These are phyloP conservation scores for Lathyrus tuberosus DNA, from an alignment of 306 rosid species.

Conservation along the genomic window DNA sequence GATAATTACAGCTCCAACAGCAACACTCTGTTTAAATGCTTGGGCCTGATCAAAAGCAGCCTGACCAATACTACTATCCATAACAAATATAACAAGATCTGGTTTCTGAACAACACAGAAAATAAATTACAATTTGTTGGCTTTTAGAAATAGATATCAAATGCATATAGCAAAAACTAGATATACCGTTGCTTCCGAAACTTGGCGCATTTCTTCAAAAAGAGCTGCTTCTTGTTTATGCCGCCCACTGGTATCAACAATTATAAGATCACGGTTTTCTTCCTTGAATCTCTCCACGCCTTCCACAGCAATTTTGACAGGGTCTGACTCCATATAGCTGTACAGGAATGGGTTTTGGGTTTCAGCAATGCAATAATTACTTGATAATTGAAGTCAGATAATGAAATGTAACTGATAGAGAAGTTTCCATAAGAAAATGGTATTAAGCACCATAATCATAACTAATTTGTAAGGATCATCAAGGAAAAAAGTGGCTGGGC, in stretches of 20 bases:
- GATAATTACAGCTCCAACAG: slow-evolving; percentile 84
- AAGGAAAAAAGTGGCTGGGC: slow-evolving; percentile 6
- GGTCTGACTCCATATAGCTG: slow-evolving; percentile 81
- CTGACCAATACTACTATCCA: slow-evolving; percentile 94
- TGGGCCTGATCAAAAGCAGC: slow-evolving; percentile 88
- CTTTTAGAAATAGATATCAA: background rate
- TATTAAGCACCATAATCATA: slow-evolving; percentile 4
- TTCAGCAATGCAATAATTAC: slow-evolving; percentile 31
- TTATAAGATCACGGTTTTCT: slow-evolving; percentile 79
- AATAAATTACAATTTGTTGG: slow-evolving; percentile 21
- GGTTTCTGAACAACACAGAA: slow-evolving; percentile 64
- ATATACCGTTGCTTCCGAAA: slow-evolving; percentile 84
- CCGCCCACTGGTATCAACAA: slow-evolving; percentile 89
- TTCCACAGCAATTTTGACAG: slow-evolving; percentile 76
- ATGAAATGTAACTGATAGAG: slow-evolving; percentile 7
- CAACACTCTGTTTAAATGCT: slow-evolving; percentile 79
- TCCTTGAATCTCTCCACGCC: slow-evolving; percentile 81
- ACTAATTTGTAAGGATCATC: background rate
- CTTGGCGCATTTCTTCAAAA: slow-evolving; percentile 93
- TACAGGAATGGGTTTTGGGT: slow-evolving; percentile 18
- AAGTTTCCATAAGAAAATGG: slow-evolving; percentile 13
- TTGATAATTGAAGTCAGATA: slow-evolving; percentile 17
- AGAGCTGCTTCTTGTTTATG: slow-evolving; percentile 89
- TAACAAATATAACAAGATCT: slow-evolving; percentile 85
- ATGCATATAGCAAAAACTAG: slow-evolving; percentile 24